Evolutionary conservation across 306 rosid species (phyloP).

Genomic region (Senna tora): DNA sequence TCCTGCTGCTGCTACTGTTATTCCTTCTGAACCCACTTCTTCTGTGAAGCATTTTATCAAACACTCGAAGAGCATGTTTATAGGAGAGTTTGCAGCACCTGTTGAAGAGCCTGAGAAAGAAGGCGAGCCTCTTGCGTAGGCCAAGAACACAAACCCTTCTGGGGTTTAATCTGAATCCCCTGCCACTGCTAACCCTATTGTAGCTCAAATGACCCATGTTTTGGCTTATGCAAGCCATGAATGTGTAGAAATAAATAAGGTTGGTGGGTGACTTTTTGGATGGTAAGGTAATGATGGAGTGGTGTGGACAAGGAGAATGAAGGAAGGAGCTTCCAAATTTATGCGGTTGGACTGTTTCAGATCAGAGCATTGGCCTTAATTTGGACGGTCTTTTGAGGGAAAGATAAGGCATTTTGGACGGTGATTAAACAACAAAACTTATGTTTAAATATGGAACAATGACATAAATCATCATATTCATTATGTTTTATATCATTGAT

Average conservation of each 20-base stretch:
- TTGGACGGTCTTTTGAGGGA: constrained; percentile 44
- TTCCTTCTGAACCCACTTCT: constrained; percentile 43
- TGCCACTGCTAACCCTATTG: constrained; percentile 51
- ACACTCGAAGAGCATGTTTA: constrained; percentile 42
- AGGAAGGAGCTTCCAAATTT: constrained; percentile 50
- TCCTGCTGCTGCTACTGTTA: constrained; percentile 41
- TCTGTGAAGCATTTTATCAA: constrained; percentile 43
- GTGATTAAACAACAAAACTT: constrained; percentile 34
- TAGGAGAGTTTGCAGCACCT: constrained; percentile 45
- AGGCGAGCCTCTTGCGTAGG: constrained; percentile 51
- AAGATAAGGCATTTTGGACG: constrained; percentile 36
- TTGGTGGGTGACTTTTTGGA: constrained; percentile 54
- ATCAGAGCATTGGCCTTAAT: no score
- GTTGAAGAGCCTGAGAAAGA: constrained; percentile 51
- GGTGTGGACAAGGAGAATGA: constrained; percentile 34
- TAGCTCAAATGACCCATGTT: constrained; percentile 46
- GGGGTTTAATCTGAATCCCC: constrained; percentile 62
- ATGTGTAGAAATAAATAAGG: constrained; percentile 35
- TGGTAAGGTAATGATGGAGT: constrained; percentile 42
- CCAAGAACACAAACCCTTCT: constrained; percentile 48
- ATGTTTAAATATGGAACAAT: constrained; percentile 29
- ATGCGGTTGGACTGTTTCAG: constrained; percentile 41
- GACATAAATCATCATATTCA: constrained; percentile 7
- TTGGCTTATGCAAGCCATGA: constrained; percentile 17
- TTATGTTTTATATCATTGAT: constrained; percentile 41